Evolutionary conservation across 73 alveolate species (phyloP).

Genomic region (Breviolum minutum): DNA sequence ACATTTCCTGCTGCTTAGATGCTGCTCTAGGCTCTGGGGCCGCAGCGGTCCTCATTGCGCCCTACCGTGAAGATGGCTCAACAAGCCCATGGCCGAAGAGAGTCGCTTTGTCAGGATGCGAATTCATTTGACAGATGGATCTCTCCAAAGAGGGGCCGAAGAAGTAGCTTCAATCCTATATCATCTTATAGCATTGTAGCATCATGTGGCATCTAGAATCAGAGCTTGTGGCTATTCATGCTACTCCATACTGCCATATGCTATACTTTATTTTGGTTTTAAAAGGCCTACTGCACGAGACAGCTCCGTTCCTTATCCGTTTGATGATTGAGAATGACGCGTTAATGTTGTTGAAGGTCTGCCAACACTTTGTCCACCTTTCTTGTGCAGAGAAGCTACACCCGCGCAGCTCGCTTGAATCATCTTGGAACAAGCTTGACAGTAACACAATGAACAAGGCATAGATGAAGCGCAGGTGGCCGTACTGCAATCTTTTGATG

Average conservation of each 20-base stretch:
- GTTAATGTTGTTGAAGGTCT: background rate
- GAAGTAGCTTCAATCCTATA: no score
- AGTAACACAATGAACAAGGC: no score
- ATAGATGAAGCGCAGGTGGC: no score
- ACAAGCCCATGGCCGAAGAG: constrained; percentile 3
- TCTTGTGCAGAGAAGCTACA: constrained; percentile 36
- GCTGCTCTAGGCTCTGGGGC: background rate
- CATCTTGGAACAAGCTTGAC: background rate
- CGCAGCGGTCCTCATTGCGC: background rate
- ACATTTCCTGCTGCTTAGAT: background rate
- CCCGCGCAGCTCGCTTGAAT: constrained; percentile 3
- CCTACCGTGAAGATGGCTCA: background rate
- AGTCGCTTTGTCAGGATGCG: background rate
- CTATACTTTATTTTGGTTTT: background rate
- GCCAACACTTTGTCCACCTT: constrained; percentile 48
- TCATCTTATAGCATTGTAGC: no score
- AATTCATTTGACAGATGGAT: background rate
- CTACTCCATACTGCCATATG: background rate
- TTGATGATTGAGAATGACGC: background rate
- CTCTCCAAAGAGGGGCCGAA: no score
- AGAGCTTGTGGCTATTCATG: no score
- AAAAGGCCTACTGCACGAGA: no score
- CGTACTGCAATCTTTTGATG: no score
- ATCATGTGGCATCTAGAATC: no score
- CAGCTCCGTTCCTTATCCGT: no score